Base-by-base conservation (phyloP, 192 early-diverging fungal genomes). In the Backusella luteola region DNA sequence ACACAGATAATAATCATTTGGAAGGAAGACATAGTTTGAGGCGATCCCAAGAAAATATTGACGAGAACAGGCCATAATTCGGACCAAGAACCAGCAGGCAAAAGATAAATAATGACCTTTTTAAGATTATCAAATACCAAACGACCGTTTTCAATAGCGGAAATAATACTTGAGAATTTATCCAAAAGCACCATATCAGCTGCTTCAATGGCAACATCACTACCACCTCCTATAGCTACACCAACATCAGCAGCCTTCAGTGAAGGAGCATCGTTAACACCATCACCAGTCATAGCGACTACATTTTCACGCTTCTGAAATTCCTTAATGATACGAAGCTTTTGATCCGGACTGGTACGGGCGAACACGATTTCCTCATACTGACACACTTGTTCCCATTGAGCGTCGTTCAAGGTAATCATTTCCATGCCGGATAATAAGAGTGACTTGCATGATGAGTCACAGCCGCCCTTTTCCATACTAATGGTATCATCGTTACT, bases 211-310 rank as follows among this genome's bases (percentile, higher is more conserved):
- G 90, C 88, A 4, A 94, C 93, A 76, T 95, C 94, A 0, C 91
- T 91, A 44, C 95, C 95, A 71, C 85, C 81, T 14, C 92, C 96
- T 87, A 98, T 93, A 66, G 96, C 94, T 41, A 98, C 87, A 52
- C 95, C 95, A 36, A 98, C 88, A 76, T 96, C 88, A 12, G 96
- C 95, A n/a, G 91, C 90, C 71, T 93, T 95, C 67, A 98, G 87
- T n/a, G 96, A 94, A 23, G 95, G 94, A 59, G 94, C 88, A 74
- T 98, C 96, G 78, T 97, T 97, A 14, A 94, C 93, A 69, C 95
- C 96, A 79, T 98, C 96, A 72, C 96, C 96, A 32, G 94, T 96
- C n/a, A 96, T 94, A 2, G 90, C 95, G 9, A 98, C 94, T 6
- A 88, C 77, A 73, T 86, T 84, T 52, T 88, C 91, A 76, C 93